Conservation (phyloP, 495 filamentous ascomycete species). For the Xylaria palmicola region DNA sequence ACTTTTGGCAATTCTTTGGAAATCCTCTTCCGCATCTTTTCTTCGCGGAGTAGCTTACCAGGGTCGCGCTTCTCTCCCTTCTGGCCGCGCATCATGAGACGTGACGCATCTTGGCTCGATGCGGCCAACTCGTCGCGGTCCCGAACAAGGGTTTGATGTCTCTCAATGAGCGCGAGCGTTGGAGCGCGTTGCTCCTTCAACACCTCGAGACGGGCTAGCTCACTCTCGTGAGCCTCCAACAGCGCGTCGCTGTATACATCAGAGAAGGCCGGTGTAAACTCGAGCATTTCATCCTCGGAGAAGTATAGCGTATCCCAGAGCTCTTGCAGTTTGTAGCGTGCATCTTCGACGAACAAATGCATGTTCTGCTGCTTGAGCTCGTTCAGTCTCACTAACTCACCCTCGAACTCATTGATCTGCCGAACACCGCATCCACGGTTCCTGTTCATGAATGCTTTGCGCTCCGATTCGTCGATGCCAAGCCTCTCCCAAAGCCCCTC, state of each 20-base stretch:
- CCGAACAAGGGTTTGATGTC: conserved; percentile 76
- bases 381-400: conserved; percentile 79
- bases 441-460: conserved; percentile 73
- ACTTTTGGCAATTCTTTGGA: conserved; percentile 93
- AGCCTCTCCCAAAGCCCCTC: conserved; percentile 88
- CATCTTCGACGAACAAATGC: conserved; percentile 92
- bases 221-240: conserved; percentile 81
- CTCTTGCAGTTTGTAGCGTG: conserved; percentile 82
- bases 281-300: conserved; percentile 96
- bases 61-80: conserved; percentile 92
- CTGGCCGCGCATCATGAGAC: conserved; percentile 81
- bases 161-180: conserved; percentile 77
- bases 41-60: conserved; percentile 88
- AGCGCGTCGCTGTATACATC: conserved; percentile 88
- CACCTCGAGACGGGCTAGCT: conserved; percentile 77
- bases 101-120: conserved; percentile 90
- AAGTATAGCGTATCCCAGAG: conserved; percentile 93
- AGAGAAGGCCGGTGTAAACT: conserved; percentile 93
- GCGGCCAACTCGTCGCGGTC: conserved; percentile 85
- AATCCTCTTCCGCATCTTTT: conserved; percentile 97
- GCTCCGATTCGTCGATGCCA: conserved; percentile 73
- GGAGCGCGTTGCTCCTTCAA: conserved; percentile 86
- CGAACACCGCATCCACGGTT: conserved; percentile 76
- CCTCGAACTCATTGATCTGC: conserved; percentile 91
- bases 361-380: conserved; percentile 93